These are phyloP conservation scores for Hypoxylon sp. DNA, from an alignment of 2,329 filamentous ascomycete species.

Conservation along the genomic window DNA sequence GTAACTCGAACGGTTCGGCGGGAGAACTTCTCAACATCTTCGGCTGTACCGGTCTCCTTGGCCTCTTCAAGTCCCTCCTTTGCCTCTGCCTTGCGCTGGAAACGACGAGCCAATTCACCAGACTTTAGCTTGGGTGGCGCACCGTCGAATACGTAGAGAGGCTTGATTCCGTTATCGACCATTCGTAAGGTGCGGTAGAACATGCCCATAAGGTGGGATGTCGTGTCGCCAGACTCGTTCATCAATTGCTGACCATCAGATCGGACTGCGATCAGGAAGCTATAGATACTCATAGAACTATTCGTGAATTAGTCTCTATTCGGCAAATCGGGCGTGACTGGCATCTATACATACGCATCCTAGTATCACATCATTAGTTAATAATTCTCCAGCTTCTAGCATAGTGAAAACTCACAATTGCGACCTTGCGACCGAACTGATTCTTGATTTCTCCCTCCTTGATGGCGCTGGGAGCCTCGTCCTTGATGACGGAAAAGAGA, in stretches of 20 bases:
- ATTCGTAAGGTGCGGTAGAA: conserved; percentile 99
- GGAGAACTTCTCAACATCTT: conserved; percentile 99
- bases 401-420: conserved; percentile 78
- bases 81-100: conserved; percentile 94
- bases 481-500: conserved; percentile 85
- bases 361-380: conserved; percentile 53
- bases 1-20: conserved; percentile 93
- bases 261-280: conserved; percentile 96
- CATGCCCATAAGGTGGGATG: conserved; percentile 98
- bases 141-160: conserved; percentile 97
- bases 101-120: conserved; percentile 94
- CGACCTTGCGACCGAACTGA: conserved; percentile 98
- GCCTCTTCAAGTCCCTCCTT: conserved; percentile 92
- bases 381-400: not conserved
- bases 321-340: conserved; percentile 19
- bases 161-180: conserved; percentile 99
- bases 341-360: conserved; percentile 67
- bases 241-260: conserved; percentile 97
- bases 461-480: conserved; percentile 94
- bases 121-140: conserved; percentile 98
- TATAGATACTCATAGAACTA: conserved; percentile 98
- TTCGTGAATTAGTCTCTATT: conserved; percentile 32
- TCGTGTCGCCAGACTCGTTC: conserved; percentile 95
- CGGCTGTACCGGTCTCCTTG: conserved; percentile 94
- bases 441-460: conserved; percentile 99